Conservation (phyloP, 2,329 filamentous ascomycete genomes). For the Scorias spongiosa region DNA sequence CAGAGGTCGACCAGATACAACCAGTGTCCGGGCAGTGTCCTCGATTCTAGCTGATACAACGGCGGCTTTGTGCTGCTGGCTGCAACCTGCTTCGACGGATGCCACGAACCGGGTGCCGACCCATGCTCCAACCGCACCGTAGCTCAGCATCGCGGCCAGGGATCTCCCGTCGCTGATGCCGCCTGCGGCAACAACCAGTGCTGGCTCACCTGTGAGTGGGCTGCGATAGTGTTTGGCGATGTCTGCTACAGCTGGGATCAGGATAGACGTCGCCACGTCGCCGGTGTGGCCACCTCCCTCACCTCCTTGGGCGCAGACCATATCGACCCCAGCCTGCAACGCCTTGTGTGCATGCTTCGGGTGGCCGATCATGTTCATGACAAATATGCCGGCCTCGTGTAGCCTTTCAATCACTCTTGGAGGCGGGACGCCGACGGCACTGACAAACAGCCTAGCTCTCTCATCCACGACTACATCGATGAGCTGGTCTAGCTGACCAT, state of each 20-base stretch:
- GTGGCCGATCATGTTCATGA: constrained; percentile 97
- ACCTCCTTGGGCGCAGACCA: constrained; percentile 82
- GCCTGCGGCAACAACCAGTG: constrained; percentile 76
- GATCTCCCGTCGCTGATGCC: constrained; percentile 73
- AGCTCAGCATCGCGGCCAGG: constrained; percentile 69
- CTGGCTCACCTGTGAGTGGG: constrained; percentile 51
- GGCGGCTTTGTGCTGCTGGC: constrained; percentile 65
- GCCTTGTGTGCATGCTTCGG: constrained; percentile 86
- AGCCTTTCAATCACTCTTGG: constrained; percentile 55
- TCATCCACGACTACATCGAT: constrained; percentile 75
- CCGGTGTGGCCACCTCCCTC: constrained; percentile 92
- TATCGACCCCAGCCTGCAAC: constrained; percentile 70
- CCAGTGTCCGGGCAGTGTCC: constrained; percentile 69
- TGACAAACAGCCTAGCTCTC: constrained; percentile 74
- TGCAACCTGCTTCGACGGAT: constrained; percentile 63
- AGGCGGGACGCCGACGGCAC: constrained; percentile 77
- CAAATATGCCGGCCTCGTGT: constrained; percentile 62
- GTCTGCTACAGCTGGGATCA: constrained; percentile 78
- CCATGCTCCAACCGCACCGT: constrained; percentile 81
- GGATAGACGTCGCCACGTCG: constrained; percentile 68
- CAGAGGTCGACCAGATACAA: constrained; percentile 67
- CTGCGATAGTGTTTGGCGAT: constrained; percentile 60
- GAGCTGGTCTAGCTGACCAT: constrained; percentile 73
- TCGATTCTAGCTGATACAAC: constrained; percentile 67
- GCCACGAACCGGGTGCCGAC: constrained; percentile 90